Conservation (phyloP, 495 filamentous ascomycete genomes). For the Mytilinidion resinicola region DNA sequence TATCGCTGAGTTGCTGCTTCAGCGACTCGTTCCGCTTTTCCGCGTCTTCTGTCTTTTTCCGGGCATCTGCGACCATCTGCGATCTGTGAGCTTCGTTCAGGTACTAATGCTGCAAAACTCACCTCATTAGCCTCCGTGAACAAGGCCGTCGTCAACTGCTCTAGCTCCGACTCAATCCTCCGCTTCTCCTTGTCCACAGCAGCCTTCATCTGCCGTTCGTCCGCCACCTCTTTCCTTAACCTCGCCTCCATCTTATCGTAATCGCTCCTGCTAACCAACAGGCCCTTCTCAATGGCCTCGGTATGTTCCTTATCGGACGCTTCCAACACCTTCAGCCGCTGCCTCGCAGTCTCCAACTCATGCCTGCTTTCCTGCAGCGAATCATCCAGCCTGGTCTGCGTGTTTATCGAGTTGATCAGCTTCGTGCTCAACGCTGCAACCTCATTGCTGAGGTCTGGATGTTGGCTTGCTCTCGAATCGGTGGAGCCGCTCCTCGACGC, state of each 20-base stretch:
- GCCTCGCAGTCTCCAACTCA: slow-evolving; percentile 70
- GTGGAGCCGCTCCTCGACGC: slow-evolving; percentile 20
- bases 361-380: slow-evolving; percentile 72
- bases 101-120: slow-evolving; percentile 8
- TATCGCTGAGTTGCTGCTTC: slow-evolving; percentile 70
- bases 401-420: slow-evolving; percentile 93
- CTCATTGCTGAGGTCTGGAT: slow-evolving; percentile 79
- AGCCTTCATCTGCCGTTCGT: slow-evolving; percentile 54
- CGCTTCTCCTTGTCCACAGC: slow-evolving; percentile 65
- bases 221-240: slow-evolving; percentile 58
- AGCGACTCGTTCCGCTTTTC: slow-evolving; percentile 76
- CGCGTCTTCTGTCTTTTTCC: slow-evolving; percentile 59
- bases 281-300: slow-evolving; percentile 61
- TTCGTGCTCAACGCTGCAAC: slow-evolving; percentile 90
- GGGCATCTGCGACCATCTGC: slow-evolving; percentile 82
- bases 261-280: slow-evolving; percentile 63
- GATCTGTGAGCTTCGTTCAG: not conserved
- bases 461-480: slow-evolving; percentile 28
- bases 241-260: slow-evolving; percentile 64
- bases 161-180: slow-evolving; percentile 73
- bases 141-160: slow-evolving; percentile 78
- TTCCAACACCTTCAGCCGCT: slow-evolving; percentile 63
- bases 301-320: slow-evolving; percentile 60
- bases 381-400: slow-evolving; percentile 90
- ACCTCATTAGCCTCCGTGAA: slow-evolving; percentile 94